Conservation (phyloP, 75 land plant species). For the Cupressus sempervirens region DNA sequence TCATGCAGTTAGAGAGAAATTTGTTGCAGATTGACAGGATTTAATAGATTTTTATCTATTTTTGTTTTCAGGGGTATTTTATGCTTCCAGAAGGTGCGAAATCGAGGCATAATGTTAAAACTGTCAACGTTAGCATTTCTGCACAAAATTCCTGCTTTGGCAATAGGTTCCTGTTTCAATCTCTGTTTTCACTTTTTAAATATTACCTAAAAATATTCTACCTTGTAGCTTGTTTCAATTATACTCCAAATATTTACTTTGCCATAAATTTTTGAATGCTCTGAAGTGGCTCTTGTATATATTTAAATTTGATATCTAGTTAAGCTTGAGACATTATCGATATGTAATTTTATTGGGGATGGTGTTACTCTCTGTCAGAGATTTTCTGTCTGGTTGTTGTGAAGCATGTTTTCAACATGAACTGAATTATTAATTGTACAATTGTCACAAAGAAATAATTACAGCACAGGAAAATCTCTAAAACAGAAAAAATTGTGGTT, state of each 20-base stretch:
- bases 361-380: neutral
- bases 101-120: slow-evolving; percentile 61
- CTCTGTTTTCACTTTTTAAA: slow-evolving; percentile 1
- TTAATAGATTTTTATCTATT: neutral
- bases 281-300: neutral
- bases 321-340: neutral
- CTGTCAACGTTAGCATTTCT: slow-evolving; percentile 81
- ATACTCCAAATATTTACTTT: neutral
- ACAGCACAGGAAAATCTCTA: neutral
- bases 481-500: neutral
- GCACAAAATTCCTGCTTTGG: slow-evolving; percentile 92
- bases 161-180: slow-evolving; percentile 54
- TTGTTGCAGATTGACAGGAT: neutral
- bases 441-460: neutral
- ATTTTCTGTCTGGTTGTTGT: neutral
- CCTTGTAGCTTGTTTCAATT: neutral
- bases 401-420: neutral
- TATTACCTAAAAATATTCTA: neutral
- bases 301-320: neutral
- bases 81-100: slow-evolving; percentile 87
- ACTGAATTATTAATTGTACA: neutral
- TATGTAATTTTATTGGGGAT: neutral
- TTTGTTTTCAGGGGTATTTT: slow-evolving; percentile 74
- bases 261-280: neutral
- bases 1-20: neutral